Percentiles rank a stretch among this genome's conserved stretches.
Evolutionary conservation across 1,284 basidiomycete species (phyloP).

Genomic region (Boletellus deceptivus): DNA sequence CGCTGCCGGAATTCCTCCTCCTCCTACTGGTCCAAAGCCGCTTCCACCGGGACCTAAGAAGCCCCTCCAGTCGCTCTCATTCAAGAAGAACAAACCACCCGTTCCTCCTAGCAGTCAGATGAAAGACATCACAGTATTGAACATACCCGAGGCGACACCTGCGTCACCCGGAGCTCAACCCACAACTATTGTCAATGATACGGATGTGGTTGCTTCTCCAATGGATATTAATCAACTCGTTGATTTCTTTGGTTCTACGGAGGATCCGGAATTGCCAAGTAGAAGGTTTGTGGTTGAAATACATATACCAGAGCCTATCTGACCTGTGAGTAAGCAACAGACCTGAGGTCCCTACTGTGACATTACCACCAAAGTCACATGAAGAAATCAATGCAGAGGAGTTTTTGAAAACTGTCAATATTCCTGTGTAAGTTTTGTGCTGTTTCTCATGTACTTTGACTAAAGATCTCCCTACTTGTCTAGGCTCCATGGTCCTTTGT

Average conservation of each 20-base stretch:
- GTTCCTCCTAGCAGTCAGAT: constrained; percentile 5
- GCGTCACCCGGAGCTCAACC: constrained; percentile 13
- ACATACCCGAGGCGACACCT: constrained; percentile 3
- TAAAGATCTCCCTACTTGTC: neutral
- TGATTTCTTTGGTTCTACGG: constrained; percentile 16
- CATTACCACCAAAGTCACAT: constrained; percentile 19
- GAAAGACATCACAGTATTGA: constrained; percentile 11
- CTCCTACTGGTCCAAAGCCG: constrained; percentile 28
- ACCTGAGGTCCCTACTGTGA: neutral
- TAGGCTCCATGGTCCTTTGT: constrained; percentile 28
- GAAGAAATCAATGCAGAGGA: constrained; percentile 21
- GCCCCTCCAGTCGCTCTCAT: constrained; percentile 35
- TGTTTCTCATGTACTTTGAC: neutral
- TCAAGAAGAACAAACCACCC: constrained; percentile 41
- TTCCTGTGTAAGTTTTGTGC: constrained; percentile 24
- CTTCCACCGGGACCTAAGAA: constrained; percentile 27
- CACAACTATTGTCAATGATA: neutral
- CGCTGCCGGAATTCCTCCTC: constrained; percentile 37
- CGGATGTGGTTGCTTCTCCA: constrained; percentile 14
- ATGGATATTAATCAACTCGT: constrained; percentile 23
- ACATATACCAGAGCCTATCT: neutral
- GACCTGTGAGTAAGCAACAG: neutral
- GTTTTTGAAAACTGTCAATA: constrained; percentile 24
- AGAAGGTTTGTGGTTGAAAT: constrained; percentile 11
- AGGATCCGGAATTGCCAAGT: constrained; percentile 7